Percentiles rank a stretch among this genome's conserved stretches.
Conservation (phyloP, 352 stramenopile genomes). For the Phytophthora palmivora region DNA sequence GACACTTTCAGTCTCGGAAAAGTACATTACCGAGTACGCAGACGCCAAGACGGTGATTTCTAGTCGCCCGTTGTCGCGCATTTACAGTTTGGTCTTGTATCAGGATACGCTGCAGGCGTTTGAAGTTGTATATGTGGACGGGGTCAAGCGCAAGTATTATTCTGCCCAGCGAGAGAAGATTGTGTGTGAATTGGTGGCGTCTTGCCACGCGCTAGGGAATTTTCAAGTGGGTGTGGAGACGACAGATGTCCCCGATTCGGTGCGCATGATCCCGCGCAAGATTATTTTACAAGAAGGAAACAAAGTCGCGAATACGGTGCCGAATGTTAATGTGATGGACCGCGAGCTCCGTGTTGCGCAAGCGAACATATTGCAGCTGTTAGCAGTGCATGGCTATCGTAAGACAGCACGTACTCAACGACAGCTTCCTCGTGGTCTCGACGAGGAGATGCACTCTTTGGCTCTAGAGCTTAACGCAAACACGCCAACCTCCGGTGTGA, state of each 20-base stretch:
- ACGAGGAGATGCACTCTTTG: constrained; percentile 80
- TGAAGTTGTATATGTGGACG: constrained; percentile 80
- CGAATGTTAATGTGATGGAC: constrained; percentile 64
- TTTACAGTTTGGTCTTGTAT: constrained; percentile 78
- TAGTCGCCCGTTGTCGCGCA: constrained; percentile 70
- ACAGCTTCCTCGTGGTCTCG: constrained; percentile 66
- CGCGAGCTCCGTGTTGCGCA: constrained; percentile 76
- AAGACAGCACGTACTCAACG: constrained; percentile 74
- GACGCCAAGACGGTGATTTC: constrained; percentile 63
- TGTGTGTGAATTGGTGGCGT: constrained; percentile 74
- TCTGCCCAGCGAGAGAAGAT: constrained; percentile 77
- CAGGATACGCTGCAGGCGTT: constrained; percentile 70
- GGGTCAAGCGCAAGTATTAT: constrained; percentile 73
- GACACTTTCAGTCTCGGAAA: constrained; percentile 71
- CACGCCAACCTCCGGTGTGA: constrained; percentile 72
- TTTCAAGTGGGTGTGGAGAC: constrained; percentile 69
- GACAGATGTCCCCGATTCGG: constrained; percentile 51
- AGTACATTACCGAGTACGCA: constrained; percentile 72
- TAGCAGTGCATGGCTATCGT: constrained; percentile 60
- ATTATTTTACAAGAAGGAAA: constrained; percentile 75
- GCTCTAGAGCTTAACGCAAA: constrained; percentile 84
- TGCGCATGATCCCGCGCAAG: constrained; percentile 79
- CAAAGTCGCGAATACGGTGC: constrained; percentile 43
- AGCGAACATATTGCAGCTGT: constrained; percentile 64
- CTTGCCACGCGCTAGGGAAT: constrained; percentile 79